Base-by-base conservation (phyloP, 805 yeast species). In the Cyberlindnera amylophila region DNA sequence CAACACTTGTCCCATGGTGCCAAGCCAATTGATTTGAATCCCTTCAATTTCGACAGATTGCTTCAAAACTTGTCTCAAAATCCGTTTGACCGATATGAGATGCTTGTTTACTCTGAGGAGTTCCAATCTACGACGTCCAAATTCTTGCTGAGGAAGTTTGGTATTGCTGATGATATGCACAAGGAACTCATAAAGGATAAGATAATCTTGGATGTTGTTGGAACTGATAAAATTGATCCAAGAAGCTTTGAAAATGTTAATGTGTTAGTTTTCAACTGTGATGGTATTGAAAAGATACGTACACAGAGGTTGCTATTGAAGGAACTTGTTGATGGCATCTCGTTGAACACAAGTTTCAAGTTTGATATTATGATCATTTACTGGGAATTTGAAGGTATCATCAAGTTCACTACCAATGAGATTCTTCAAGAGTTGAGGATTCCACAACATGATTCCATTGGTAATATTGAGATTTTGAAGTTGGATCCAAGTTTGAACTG, bases 311-410 rank as follows among this genome's bases (percentile, higher is more conserved):
- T 37, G 4, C 19, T 48, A 8, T 46, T 69, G 31, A 57, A 54
- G n/a, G 67, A 65, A 32, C 41, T 69, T 14, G 47, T 64, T 2
- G 60, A 64, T 19, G 68, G 65, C 4, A 52, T 65, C 8, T 55
- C 66, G 4, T 41, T 65, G 24, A 59, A 64, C 37, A 58, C 67
- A 5, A 64, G 63, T 36, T 58, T 52, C 29, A 57, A 59, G 36
- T 63, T 67, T 39, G 59, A 59, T 24, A 42, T 68, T 11, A 16
- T 67, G 18, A 47, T 69, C 3, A 45, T 67, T 2, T 66, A 62
- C 41, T 69, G 74, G 74, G 70, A 66, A 31, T 57, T 70, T n/a
- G 55, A 63, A 34, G 45, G 47, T 3, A 40, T 43, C 1, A 63
- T 62, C 19, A 58, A 58, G 30, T 43, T 61, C 19, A 55, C 60